phyloP scores from a whole-genome alignment of 768 basidiomycete genomes.

The Agrocybe pediades region DNA sequence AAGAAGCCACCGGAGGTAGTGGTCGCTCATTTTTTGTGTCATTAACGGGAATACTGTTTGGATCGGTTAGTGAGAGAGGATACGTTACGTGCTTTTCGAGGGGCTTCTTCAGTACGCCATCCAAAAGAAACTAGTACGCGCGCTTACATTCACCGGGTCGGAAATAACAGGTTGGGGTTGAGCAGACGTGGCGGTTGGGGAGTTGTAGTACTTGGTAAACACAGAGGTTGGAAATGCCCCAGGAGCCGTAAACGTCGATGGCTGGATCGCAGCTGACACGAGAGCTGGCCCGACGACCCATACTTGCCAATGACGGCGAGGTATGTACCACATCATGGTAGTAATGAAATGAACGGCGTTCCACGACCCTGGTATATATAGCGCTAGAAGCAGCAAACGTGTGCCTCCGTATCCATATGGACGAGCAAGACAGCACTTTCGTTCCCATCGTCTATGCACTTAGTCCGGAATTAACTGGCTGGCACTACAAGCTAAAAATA shows the following conservation, averaged over 20 bases:
- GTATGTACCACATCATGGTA: background rate
- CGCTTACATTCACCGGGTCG: slow-evolving; percentile 64
- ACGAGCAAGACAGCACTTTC: too few relatives aligned
- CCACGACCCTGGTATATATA: background rate
- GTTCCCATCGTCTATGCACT: too few relatives aligned
- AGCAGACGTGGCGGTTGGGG: slow-evolving; percentile 68
- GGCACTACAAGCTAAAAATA: too few relatives aligned
- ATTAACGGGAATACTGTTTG: slow-evolving; percentile 56
- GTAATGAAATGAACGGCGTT: background rate
- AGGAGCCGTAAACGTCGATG: slow-evolving; percentile 56
- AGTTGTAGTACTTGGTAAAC: slow-evolving; percentile 69
- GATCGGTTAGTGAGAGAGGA: slow-evolving; percentile 63
- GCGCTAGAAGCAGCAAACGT: too few relatives aligned
- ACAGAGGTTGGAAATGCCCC: slow-evolving; percentile 67
- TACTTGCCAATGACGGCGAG: background rate
- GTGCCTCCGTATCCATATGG: too few relatives aligned
- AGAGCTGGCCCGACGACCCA: background rate
- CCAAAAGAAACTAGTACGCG: too few relatives aligned
- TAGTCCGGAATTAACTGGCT: too few relatives aligned
- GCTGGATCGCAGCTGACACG: slow-evolving; percentile 25
- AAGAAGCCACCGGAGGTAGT: slow-evolving; percentile 57
- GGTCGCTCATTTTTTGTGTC: slow-evolving; percentile 66
- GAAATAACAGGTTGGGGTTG: slow-evolving; percentile 80
- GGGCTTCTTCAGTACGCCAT: too few relatives aligned
- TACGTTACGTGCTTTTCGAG: slow-evolving; percentile 64